Conservation (phyloP, 192 early-diverging fungal genomes). For the Spizellomyces sp. region DNA sequence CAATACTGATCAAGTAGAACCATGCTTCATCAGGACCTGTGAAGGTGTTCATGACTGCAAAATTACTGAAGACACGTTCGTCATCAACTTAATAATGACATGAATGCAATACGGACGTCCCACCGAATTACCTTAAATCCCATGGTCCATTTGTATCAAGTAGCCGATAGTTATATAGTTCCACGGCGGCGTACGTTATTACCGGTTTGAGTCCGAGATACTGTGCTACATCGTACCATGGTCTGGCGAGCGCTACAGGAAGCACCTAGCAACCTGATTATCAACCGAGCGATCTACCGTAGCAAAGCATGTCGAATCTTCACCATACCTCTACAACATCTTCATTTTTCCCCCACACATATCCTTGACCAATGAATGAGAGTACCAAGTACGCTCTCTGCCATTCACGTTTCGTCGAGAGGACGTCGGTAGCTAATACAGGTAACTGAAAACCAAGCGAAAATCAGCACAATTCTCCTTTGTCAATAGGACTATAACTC, state of each 20-base stretch:
- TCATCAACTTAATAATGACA: neutral
- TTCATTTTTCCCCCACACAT: slow-evolving; percentile 88
- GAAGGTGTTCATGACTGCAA: slow-evolving; percentile 81
- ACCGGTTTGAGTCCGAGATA: slow-evolving; percentile 85
- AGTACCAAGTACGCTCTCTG: slow-evolving; percentile 86
- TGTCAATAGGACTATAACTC: neutral
- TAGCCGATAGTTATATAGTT: slow-evolving; percentile 90
- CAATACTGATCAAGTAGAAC: slow-evolving; percentile 93
- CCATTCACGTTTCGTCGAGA: slow-evolving; percentile 70
- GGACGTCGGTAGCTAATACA: slow-evolving; percentile 61
- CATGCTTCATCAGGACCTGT: slow-evolving; percentile 91
- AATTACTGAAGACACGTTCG: slow-evolving; percentile 55
- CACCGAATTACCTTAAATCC: slow-evolving; percentile 60
- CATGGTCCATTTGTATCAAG: slow-evolving; percentile 78
- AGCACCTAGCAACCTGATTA: slow-evolving; percentile 46
- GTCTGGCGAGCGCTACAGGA: slow-evolving; percentile 77
- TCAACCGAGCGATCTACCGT: slow-evolving; percentile 1
- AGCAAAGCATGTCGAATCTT: neutral
- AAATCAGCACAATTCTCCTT: neutral
- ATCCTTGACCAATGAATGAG: slow-evolving; percentile 87
- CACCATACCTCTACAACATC: slow-evolving; percentile 59
- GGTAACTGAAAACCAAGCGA: slow-evolving; percentile 65
- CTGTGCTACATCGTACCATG: slow-evolving; percentile 76
- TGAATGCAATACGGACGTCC: neutral
- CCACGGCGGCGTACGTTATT: slow-evolving; percentile 82